These are phyloP conservation scores for Citrus hindsii DNA, from an alignment of 345 rosid genomes.

Conservation along the genomic window DNA sequence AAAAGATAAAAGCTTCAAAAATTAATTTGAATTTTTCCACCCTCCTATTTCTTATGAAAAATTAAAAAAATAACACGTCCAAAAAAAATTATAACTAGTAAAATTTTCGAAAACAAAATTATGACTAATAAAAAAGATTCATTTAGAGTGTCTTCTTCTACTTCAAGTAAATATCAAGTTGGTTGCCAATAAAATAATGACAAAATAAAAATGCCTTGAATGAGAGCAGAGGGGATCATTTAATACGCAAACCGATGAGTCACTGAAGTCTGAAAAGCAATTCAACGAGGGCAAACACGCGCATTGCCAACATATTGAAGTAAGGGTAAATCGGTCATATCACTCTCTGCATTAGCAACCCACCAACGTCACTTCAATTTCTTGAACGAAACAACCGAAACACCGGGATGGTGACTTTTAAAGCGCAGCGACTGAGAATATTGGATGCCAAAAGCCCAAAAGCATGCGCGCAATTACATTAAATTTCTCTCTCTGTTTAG, in stretches of 20 bases:
- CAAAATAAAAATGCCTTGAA: no score
- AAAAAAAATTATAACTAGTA: no score
- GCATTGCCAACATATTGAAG: not conserved
- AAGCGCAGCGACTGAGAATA: not conserved
- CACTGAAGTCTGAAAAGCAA: not conserved
- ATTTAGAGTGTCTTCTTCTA: no score
- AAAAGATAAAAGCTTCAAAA: no score
- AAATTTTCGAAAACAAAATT: no score
- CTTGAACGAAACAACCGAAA: slow-evolving; percentile 20
- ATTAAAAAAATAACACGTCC: no score
- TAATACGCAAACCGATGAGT: not conserved
- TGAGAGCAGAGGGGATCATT: not conserved
- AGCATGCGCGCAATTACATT: not conserved
- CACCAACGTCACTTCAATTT: not conserved
- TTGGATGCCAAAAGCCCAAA: not conserved
- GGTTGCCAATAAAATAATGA: no score
- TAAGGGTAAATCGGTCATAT: slow-evolving; percentile 6
- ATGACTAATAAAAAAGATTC: no score
- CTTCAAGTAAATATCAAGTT: no score
- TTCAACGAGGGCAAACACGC: not conserved
- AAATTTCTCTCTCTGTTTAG: not conserved
- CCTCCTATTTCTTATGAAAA: no score
- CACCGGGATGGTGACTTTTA: not conserved
- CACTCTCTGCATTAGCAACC: not conserved
- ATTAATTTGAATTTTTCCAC: no score